phyloP scores from a whole-genome alignment of 2,329 filamentous ascomycete species.

The Cytospora paraplurivora region DNA sequence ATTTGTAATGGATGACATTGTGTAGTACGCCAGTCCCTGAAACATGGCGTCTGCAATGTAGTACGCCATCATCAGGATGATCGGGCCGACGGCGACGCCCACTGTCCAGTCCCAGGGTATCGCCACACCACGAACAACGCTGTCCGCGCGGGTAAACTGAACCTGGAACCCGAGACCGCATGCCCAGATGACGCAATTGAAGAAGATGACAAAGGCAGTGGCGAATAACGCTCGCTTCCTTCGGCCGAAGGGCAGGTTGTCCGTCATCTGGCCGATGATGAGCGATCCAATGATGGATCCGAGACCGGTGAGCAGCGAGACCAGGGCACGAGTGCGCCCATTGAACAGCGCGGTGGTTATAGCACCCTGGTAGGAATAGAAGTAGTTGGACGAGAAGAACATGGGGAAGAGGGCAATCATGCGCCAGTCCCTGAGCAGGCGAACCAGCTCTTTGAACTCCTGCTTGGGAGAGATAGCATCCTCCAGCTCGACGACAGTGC shows the following conservation, averaged over 20 bases:
- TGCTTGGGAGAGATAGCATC: conserved; percentile 24
- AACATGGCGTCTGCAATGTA: conserved; percentile 35
- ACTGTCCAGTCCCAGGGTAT: conserved; percentile 36
- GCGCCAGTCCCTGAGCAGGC: conserved; percentile 31
- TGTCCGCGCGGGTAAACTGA: conserved; percentile 42
- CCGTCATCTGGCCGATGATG: conserved; percentile 65
- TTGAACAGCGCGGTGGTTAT: conserved; percentile 73
- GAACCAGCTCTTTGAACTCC: conserved; percentile 29
- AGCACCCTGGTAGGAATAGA: conserved; percentile 78
- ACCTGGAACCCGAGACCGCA: conserved; percentile 71
- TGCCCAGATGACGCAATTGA: conserved; percentile 70
- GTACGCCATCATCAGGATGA: conserved; percentile 34
- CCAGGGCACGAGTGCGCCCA: conserved; percentile 73
- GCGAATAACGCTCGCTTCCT: conserved; percentile 61
- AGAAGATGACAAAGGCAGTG: conserved; percentile 57
- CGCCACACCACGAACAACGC: conserved; percentile 26
- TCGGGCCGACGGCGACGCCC: conserved; percentile 33
- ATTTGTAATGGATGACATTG: conserved; percentile 75
- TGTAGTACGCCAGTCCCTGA: conserved; percentile 66
- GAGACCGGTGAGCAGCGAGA: conserved; percentile 70
- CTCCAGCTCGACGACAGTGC: conserved; percentile 30
- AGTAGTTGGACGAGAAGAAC: conserved; percentile 83
- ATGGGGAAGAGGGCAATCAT: conserved; percentile 76
- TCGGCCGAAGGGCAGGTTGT: conserved; percentile 57
- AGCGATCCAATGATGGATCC: conserved; percentile 72